Evolutionary conservation across 169 alveolate genomes (phyloP), one percentile per base, ranked within the genome.

Genomic region (Plasmodium billcollinsi): DNA sequence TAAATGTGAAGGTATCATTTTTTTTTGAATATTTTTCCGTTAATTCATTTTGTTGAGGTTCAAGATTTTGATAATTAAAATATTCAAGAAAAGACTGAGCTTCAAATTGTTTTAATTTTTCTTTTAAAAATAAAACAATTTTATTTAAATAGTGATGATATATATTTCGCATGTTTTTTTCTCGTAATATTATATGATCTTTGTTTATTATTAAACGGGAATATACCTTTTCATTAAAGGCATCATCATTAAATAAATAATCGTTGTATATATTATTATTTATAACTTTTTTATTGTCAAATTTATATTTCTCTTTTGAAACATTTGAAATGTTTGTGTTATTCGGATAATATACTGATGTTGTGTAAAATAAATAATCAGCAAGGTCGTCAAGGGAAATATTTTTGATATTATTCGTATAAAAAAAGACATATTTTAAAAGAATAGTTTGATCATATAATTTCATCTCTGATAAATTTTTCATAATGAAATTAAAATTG

Each of bases 391-490:
- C 73, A 24, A 50, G 33, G 29, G 43, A 45, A 21, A 83, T 50
- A 21, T 56, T 47, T 24, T 18, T 8, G 18, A 66, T 33, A 62
- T 69, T 83, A 29, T 9, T 18, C 47, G 91, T 52, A 72, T 33
- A 83, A 1, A 39, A 69, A 18, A 69, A 47, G 12, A 59, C 85
- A 56, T 83, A 83, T 11, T 83, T 69, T 18, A 83, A 61, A 20
- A 83, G 15, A 15, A 69, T 69, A 24, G 24, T 47, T 69, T 69
- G 72, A 26, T 83, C 91, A 58, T 67, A 69, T 39, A 83, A 12
- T 83, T 83, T 83, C 91, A 83, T 83, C 18, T 83, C 91, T 2
- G 91, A 24, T 15, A 83, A 62, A 39, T 83, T 83, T 50, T 83
- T 83, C 29, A 69, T 69, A 33, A 83, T 47, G 24, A 39, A 70